These are phyloP conservation scores for Daldinia childiae DNA, from an alignment of 495 filamentous ascomycete genomes.

Conservation along the genomic window DNA sequence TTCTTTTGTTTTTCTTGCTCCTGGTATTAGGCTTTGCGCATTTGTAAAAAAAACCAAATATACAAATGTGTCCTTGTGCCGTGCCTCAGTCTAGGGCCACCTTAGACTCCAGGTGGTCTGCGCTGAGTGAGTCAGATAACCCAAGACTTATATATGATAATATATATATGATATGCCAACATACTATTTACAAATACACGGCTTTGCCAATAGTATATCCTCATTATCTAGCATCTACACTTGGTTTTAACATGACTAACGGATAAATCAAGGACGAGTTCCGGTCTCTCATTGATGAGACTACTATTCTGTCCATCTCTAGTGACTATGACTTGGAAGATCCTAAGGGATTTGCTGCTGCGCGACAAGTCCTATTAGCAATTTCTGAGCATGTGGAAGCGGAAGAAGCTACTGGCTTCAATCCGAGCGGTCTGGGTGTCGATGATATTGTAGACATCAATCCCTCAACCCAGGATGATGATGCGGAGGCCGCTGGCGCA, in stretches of 20 bases:
- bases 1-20: neutral
- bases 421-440: conserved; percentile 75
- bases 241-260: conserved; percentile 7
- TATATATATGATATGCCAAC: neutral
- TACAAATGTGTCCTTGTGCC: too few species aligned
- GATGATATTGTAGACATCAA: conserved; percentile 26
- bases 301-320: conserved; percentile 71
- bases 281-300: conserved; percentile 51
- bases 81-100: too few species aligned
- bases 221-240: neutral
- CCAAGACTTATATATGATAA: neutral
- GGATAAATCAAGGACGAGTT: conserved; percentile 42
- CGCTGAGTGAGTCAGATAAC: neutral
- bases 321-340: conserved; percentile 69
- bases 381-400: conserved; percentile 68
- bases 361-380: conserved; percentile 62
- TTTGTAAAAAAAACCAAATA: neutral
- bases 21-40: neutral
- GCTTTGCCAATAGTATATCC: neutral
- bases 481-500: conserved; percentile 10
- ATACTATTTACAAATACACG: neutral
- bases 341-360: conserved; percentile 58
- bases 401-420: conserved; percentile 77
- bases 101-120: neutral
- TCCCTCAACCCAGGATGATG: conserved; percentile 20